phyloP scores from a whole-genome alignment of 352 stramenopile genomes.

The Halophytophthora batemanensis region DNA sequence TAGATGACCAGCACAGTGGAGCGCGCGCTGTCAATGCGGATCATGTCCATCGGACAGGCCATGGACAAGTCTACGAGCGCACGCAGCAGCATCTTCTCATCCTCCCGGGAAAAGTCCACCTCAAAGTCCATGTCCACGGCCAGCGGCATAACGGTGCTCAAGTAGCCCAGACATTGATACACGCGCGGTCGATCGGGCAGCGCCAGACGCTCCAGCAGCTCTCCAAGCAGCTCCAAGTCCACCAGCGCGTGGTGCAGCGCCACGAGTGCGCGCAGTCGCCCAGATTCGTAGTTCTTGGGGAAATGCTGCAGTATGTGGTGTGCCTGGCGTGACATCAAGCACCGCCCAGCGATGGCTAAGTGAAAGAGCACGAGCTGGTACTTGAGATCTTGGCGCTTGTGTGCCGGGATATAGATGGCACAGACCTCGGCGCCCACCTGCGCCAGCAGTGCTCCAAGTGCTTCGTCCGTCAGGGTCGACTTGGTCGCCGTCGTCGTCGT shows the following conservation, averaged over 20 bases:
- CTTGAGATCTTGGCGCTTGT: slow-evolving; percentile 68
- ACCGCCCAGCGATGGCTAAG: slow-evolving; percentile 46
- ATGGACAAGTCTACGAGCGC: slow-evolving; percentile 67
- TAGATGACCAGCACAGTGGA: slow-evolving; percentile 70
- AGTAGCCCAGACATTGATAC: slow-evolving; percentile 50
- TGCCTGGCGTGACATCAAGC: slow-evolving; percentile 40
- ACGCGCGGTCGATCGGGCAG: slow-evolving; percentile 36
- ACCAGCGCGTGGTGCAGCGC: slow-evolving; percentile 59
- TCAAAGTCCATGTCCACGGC: slow-evolving; percentile 68
- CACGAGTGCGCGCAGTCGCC: slow-evolving; percentile 46
- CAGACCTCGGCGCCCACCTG: slow-evolving; percentile 63
- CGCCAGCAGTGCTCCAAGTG: slow-evolving; percentile 34
- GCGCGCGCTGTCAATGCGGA: slow-evolving; percentile 62
- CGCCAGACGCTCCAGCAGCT: slow-evolving; percentile 52
- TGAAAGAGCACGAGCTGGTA: slow-evolving; percentile 72
- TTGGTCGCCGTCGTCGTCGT: neutral
- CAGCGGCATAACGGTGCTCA: slow-evolving; percentile 61
- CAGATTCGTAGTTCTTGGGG: slow-evolving; percentile 62
- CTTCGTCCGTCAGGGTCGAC: slow-evolving; percentile 32
- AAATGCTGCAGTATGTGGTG: slow-evolving; percentile 70
- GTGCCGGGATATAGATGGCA: slow-evolving; percentile 66
- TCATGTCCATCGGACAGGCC: slow-evolving; percentile 60
- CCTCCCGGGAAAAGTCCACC: slow-evolving; percentile 60
- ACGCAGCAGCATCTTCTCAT: slow-evolving; percentile 59
- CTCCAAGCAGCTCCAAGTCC: slow-evolving; percentile 60